Evolutionary conservation across 352 stramenopile genomes (phyloP), one percentile per base, ranked within the genome.

Genomic region (Plasmopara muralis): DNA sequence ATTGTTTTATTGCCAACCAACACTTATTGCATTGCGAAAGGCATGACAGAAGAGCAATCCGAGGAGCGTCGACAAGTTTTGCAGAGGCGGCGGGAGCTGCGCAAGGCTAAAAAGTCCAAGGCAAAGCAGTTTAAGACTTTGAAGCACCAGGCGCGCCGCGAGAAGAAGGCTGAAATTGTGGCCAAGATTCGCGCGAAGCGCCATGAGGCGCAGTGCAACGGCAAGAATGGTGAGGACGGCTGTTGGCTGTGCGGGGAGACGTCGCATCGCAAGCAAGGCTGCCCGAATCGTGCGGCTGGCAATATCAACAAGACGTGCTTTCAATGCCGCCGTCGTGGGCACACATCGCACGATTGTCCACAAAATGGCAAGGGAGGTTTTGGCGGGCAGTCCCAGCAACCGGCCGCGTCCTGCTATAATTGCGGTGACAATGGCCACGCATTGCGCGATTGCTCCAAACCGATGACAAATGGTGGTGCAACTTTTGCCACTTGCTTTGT

Each of bases 401-500:
- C 64, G 43, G 43, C 55, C 8, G 38, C 47, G 14, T 68, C 95
- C 28, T 96, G 87, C 51, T 96, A 93, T 66, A 95, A 95, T 68
- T 96, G 87, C 45, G 87, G 87, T 33, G 76, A 70, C 3, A 53
- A 48, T 25, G 64, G 77, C 50, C 87, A 96, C 63, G 64, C 64
- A 20, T 63, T 95, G 33, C 70, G 77, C 16, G 75, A 91, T 62
- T 96, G 87, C 40, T 67, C 54, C 9, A 72, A 79, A 48, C 74
- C 79, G 5, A 74, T 67, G 40, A 66, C 85, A 15, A 83, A 83
- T 51, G 74, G 74, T 15, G 81, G 80, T 12, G 71, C 78, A 16
- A 66, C 74, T 15, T 92, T 75, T 60, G 84, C 84, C 16, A 89
- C 77, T 49, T 96, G 87, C 64, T 96, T 95, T 57, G 77, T 96